phyloP scores from a whole-genome alignment of 352 stramenopile species.

The Blastocystis sp. region DNA sequence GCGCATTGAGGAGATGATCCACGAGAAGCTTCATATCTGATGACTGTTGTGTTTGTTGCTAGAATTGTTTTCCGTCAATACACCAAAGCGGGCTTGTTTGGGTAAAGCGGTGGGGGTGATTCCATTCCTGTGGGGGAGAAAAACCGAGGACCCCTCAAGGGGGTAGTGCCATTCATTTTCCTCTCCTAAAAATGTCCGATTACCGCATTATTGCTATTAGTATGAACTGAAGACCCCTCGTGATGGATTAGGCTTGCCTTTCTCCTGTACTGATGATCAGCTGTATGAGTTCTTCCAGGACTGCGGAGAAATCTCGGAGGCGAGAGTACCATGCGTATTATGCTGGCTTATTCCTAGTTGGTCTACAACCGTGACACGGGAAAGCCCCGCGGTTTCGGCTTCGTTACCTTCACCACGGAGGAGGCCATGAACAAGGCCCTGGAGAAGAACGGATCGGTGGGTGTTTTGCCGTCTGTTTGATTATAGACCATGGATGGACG shows the following conservation, averaged over 20 bases:
- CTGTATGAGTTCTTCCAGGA: constrained; percentile 66
- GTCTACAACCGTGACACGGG: neutral
- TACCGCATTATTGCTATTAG: constrained; percentile 49
- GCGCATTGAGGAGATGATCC: constrained; percentile 64
- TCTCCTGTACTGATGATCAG: constrained; percentile 24
- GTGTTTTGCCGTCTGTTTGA: neutral
- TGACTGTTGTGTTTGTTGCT: constrained; percentile 25
- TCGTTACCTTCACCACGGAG: constrained; percentile 56
- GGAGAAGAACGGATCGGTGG: constrained; percentile 46
- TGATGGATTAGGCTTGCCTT: constrained; percentile 43
- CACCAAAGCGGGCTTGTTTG: neutral
- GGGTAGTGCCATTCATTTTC: neutral
- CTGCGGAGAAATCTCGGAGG: constrained; percentile 56
- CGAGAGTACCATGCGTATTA: neutral
- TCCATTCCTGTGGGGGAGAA: neutral
- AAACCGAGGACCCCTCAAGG: neutral
- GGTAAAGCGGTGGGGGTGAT: neutral
- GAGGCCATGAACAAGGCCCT: constrained; percentile 50
- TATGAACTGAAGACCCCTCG: neutral
- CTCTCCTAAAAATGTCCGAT: neutral
- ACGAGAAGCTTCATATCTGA: constrained; percentile 58
- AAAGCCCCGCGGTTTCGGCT: constrained; percentile 45
- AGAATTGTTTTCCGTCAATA: neutral
- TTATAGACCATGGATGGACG: constrained; percentile 36
- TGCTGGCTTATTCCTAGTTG: neutral